Evolutionary conservation across 768 basidiomycete species (phyloP).

Genomic region (Leucocoprinus birnbaumii): DNA sequence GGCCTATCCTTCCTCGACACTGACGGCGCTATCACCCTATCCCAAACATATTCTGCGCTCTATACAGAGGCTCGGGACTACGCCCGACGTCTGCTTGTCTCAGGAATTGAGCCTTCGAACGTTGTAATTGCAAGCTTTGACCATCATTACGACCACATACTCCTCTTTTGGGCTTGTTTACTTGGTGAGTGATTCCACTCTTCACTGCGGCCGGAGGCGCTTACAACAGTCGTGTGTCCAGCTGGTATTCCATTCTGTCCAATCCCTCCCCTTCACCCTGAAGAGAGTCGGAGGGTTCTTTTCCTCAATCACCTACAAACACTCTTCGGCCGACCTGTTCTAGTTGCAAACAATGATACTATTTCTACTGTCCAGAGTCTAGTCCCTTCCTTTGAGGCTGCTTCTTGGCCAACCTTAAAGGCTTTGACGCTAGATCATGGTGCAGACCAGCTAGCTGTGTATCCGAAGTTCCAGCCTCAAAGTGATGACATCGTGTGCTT

Average conservation of each 20-base stretch:
- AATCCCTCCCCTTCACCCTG: conserved; percentile 6
- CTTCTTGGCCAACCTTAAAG: conserved; percentile 1
- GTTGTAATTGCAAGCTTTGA: conserved; percentile 7
- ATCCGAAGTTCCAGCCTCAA: neutral
- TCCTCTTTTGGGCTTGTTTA: conserved; percentile 9
- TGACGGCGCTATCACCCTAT: neutral
- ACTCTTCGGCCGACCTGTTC: conserved; percentile 2
- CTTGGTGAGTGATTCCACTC: neutral
- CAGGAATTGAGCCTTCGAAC: neutral
- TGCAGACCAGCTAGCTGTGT: neutral
- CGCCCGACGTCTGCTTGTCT: conserved; percentile 1
- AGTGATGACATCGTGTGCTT: conserved; percentile 3
- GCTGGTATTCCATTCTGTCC: conserved; percentile 7
- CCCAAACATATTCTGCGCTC: neutral
- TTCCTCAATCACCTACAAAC: conserved; percentile 7
- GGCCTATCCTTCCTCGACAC: conserved; percentile 7
- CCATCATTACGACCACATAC: conserved; percentile 7
- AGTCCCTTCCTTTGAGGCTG: conserved; percentile 3
- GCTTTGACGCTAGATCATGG: neutral
- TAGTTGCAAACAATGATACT: neutral
- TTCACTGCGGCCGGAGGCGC: neutral
- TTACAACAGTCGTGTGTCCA: neutral
- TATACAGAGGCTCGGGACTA: conserved; percentile 2
- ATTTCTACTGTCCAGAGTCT: neutral
- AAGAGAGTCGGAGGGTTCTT: conserved; percentile 1